Conservation (phyloP, 805 yeast species). For the Cyberlindnera saturnus region DNA sequence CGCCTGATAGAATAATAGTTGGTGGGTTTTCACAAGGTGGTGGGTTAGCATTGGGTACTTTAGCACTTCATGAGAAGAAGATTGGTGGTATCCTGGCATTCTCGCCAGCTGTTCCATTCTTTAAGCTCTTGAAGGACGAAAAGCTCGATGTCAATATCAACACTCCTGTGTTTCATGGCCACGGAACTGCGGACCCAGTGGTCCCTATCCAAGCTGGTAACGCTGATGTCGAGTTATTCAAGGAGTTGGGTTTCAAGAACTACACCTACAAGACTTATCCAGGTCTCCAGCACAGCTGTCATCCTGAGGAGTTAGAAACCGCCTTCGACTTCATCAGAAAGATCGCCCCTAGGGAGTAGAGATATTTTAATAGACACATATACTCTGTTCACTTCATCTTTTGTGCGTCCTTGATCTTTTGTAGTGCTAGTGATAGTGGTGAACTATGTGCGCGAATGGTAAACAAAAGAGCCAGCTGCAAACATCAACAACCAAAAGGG, state of each 20-base stretch:
- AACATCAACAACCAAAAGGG: background rate
- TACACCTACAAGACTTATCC: slow-evolving; percentile 49
- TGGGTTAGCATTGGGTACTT: slow-evolving; percentile 62
- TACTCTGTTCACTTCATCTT: background rate
- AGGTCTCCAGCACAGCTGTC: slow-evolving; percentile 64
- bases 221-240: slow-evolving; percentile 40
- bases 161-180: slow-evolving; percentile 84
- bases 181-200: slow-evolving; percentile 75
- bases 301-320: slow-evolving; percentile 59
- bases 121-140: slow-evolving; percentile 15
- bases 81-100: slow-evolving; percentile 74
- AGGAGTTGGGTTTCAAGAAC: slow-evolving; percentile 40
- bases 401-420: background rate
- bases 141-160: slow-evolving; percentile 38
- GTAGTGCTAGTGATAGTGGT: background rate
- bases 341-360: slow-evolving; percentile 10
- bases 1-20: slow-evolving; percentile 64
- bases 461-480: background rate
- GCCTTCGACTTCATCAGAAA: slow-evolving; percentile 40
- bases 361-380: background rate
- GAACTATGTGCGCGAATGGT: background rate
- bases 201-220: slow-evolving; percentile 31
- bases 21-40: slow-evolving; percentile 98
- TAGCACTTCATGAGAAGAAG: slow-evolving; percentile 47
- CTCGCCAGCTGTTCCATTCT: slow-evolving; percentile 60